These are phyloP conservation scores for Scedosporium dehoogii DNA, from an alignment of 2,329 filamentous ascomycete genomes.

Conservation along the genomic window DNA sequence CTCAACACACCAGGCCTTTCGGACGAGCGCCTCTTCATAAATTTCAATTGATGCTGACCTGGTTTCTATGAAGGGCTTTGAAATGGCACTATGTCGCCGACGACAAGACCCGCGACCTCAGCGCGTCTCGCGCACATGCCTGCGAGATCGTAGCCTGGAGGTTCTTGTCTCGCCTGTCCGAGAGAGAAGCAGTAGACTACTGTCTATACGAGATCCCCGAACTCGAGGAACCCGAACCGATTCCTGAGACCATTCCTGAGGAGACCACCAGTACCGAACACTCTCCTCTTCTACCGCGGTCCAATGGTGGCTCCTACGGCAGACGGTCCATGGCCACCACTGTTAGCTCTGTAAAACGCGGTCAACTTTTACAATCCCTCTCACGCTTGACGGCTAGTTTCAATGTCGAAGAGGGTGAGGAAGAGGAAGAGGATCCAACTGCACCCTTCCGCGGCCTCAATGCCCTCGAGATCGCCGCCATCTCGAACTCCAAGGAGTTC, in stretches of 20 bases:
- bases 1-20: neutral
- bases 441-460: slow-evolving; percentile 70
- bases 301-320: slow-evolving; percentile 11
- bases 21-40: neutral
- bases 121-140: slow-evolving; percentile 59
- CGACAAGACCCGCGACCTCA: slow-evolving; percentile 54
- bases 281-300: slow-evolving; percentile 33
- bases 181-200: slow-evolving; percentile 63
- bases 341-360: slow-evolving; percentile 34
- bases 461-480: slow-evolving; percentile 75
- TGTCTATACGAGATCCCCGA: slow-evolving; percentile 63
- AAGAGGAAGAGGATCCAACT: slow-evolving; percentile 51
- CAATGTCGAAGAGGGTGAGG: slow-evolving; percentile 24
- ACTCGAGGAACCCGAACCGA: slow-evolving; percentile 12
- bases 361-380: slow-evolving; percentile 42
- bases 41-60: too few species aligned
- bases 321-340: slow-evolving; percentile 15
- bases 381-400: slow-evolving; percentile 44
- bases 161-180: slow-evolving; percentile 60
- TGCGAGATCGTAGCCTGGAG: slow-evolving; percentile 78
- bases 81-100: slow-evolving; percentile 64
- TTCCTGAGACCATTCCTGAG: slow-evolving; percentile 3
- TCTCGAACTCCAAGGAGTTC: slow-evolving; percentile 76
- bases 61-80: slow-evolving; percentile 43
- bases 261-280: slow-evolving; percentile 20